Evolutionary conservation across 1,284 basidiomycete genomes (phyloP), one percentile per base, ranked within the genome.

Genomic region (Inonotus hispidus): DNA sequence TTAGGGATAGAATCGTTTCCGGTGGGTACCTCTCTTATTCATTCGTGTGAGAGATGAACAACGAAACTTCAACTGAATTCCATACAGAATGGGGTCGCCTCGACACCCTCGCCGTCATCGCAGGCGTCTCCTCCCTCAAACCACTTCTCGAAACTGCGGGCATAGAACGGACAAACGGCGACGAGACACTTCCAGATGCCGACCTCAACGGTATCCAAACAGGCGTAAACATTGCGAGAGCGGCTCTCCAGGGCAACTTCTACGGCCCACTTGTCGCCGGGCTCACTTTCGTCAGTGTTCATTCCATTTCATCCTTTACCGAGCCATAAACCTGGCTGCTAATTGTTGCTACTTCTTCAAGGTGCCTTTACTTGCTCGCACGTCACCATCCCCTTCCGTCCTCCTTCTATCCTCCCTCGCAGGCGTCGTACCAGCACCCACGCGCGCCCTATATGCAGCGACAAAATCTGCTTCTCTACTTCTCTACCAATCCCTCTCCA

Each of bases 101-200:
- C 2, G 94, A 97, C 70, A 97, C 94, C 0, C 70, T 96, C 3
- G 77, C 94, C 50, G 84, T 97, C 58, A 82, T 85, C 58, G 93
- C 94, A 6, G 95, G 95, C 4, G 90, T 95, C 0, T 93, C 92
- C 1, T 88, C 93, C 1, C 79, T 94, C 1, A 83, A 83, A 52
- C 90, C 93, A 0, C 73, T 97, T 16, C 79, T 95, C 68, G 82
- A 85, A 14, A 75, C 92, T 3, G 88, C 91, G 10, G 87, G 87
- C 0, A 77, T 85, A 3, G 77, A 83, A 53, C 72, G 63, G 1
- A 49, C 25, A 11, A 46, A 52, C 16, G 53, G 68, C 21, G 67
- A 64, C 32, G 68, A 71, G 45, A 67, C 71, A 2, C 73, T 72
- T 35, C 66, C 71, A 5, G 73, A 82, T 52, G 74, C 80, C 11